Evolutionary conservation across 1,284 basidiomycete genomes (phyloP), one percentile per base, ranked within the genome.

Genomic region (Cryptococcus wingfieldii): DNA sequence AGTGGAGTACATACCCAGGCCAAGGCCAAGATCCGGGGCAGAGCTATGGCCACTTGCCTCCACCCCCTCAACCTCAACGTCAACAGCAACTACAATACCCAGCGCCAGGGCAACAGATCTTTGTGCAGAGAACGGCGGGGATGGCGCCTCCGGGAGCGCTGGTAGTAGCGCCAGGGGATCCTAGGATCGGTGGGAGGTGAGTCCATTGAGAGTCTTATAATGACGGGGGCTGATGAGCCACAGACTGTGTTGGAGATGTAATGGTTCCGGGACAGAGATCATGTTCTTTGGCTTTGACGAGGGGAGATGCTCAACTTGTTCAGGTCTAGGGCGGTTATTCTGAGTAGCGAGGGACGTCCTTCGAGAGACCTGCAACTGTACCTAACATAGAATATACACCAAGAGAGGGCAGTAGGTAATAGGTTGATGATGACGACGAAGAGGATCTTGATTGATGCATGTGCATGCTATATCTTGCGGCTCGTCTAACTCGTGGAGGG

Each of bases 151-250:
- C 61, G 1, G 67, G 67, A 8, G 69, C 72, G 9, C 39, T 75
- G 10, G 68, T 72, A 3, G 58, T 74, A 4, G 54, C 58, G 27
- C 69, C 74, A 8, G 74, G 74, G 27, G 72, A 75, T 64, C 74
- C 74, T 6, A 56, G 72, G 37, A 69, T 75, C n/a, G 74, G 74
- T 8, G 74, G 74, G 48, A 47, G 56, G 71, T 72, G 59, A 69
- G 71, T 66, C 3, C 12, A 31, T 9, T 3, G 38, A 4, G 14
- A 6, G 41, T 6, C 45, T 13, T 16, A 2, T 13, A 10, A 13
- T 25, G 31, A 42, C 16, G 37, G 18, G 6, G 12, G 43, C 55
- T 58, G 47, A 54, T 50, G 5, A 16, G 31, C 5, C 8, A 28
- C 50, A 73, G 72, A 14, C 48, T 64, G 16, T 75, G 74, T 50